Evolutionary conservation across 176 grass and related monocot genomes (phyloP).

Genomic region (Themeda triandra): DNA sequence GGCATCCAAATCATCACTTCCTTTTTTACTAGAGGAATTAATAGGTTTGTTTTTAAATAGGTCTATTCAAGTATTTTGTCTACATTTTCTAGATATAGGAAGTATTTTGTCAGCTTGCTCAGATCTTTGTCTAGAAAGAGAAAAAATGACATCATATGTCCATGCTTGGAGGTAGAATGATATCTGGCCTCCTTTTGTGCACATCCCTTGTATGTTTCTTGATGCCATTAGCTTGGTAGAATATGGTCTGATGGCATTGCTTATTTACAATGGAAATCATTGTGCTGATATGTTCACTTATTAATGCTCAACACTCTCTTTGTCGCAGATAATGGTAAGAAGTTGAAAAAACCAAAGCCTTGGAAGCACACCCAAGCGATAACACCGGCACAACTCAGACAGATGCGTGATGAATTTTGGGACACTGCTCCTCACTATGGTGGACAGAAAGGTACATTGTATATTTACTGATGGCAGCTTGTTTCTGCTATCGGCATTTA

Average conservation of each 20-base stretch:
- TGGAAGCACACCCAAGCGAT: constrained; percentile 84
- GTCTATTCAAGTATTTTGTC: background rate
- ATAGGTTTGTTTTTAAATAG: background rate
- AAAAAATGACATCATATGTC: background rate
- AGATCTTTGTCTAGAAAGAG: background rate
- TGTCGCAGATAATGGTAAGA: constrained; percentile 65
- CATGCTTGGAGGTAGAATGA: background rate
- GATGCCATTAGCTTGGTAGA: background rate
- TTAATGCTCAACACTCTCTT: constrained; percentile 7
- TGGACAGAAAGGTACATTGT: constrained; percentile 70
- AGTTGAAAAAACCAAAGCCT: constrained; percentile 68
- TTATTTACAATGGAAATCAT: background rate
- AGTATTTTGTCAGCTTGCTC: background rate
- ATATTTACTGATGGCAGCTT: constrained; percentile 7
- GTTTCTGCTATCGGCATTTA: constrained; percentile 19
- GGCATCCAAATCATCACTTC: background rate
- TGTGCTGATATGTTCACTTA: constrained; percentile 7
- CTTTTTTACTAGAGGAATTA: background rate
- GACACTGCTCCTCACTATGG: constrained; percentile 95
- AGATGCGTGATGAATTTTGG: constrained; percentile 98
- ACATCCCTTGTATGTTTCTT: background rate
- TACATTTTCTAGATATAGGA: background rate
- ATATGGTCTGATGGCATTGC: background rate
- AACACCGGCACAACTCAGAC: constrained; percentile 58
- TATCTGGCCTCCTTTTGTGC: background rate